Conservation (phyloP, 2,329 filamentous ascomycete species). For the Diplodia seriata region DNA sequence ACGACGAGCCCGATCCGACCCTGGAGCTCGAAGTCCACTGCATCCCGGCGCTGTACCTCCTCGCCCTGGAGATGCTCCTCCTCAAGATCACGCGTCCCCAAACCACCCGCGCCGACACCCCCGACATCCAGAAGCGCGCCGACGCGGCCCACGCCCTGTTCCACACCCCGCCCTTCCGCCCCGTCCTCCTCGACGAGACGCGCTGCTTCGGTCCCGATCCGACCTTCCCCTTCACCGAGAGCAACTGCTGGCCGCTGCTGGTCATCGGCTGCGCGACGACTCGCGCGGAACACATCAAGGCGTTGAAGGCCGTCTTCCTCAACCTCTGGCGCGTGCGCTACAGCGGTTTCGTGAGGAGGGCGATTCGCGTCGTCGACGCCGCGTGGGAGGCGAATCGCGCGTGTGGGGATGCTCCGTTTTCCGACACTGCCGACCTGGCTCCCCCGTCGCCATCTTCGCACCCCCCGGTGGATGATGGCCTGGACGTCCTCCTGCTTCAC, state of each 20-base stretch:
- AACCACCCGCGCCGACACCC: background rate
- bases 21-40: slow-evolving; percentile 13
- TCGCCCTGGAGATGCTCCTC: slow-evolving; percentile 17
- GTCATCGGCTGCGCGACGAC: slow-evolving; percentile 8
- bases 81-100: slow-evolving; percentile 10
- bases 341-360: slow-evolving; percentile 14
- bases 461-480: no score
- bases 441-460: no score
- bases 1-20: background rate
- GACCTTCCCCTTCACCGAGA: slow-evolving; percentile 8
- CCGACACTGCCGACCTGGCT: no score
- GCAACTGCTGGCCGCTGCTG: slow-evolving; percentile 25
- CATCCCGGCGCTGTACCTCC: background rate
- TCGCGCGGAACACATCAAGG: background rate
- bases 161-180: background rate
- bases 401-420: background rate
- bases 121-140: slow-evolving; percentile 12
- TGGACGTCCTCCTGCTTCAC: background rate
- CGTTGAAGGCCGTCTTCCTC: slow-evolving; percentile 8
- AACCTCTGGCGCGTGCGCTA: slow-evolving; percentile 16
- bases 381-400: background rate
- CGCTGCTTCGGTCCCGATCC: background rate
- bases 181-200: background rate
- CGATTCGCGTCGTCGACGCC: slow-evolving; percentile 3
- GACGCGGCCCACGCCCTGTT: slow-evolving; percentile 6